Conservation (phyloP, 768 basidiomycete species). For the Serpula lacrymans region DNA sequence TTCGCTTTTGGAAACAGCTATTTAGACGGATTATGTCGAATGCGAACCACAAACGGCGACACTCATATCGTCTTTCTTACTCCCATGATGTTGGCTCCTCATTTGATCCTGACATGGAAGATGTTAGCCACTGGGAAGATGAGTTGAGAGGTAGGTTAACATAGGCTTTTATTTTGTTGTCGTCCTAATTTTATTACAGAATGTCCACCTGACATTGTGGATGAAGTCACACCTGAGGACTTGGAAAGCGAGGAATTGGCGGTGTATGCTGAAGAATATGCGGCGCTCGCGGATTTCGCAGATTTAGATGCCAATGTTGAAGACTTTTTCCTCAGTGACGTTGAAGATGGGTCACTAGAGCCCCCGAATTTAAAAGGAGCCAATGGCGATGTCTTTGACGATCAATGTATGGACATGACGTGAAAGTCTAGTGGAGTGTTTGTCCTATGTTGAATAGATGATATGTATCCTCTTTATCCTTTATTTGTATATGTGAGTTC, state of each 20-base stretch:
- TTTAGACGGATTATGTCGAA: constrained; percentile 64
- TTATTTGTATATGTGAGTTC: too few relatives aligned
- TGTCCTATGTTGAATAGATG: not conserved
- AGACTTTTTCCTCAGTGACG: constrained; percentile 16
- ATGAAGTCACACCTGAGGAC: constrained; percentile 39
- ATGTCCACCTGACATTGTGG: constrained; percentile 3
- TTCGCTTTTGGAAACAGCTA: constrained; percentile 46
- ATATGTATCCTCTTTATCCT: not conserved
- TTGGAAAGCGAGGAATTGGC: constrained; percentile 55
- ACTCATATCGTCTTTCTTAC: constrained; percentile 63
- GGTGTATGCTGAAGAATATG: constrained; percentile 55
- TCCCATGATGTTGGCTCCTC: constrained; percentile 70
- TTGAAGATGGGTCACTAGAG: constrained; percentile 12
- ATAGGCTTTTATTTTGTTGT: constrained; percentile 2
- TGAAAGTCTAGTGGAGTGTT: constrained; percentile 4
- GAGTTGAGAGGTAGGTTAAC: constrained; percentile 46
- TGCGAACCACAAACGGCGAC: constrained; percentile 43
- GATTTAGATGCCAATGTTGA: constrained; percentile 31
- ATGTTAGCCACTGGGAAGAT: constrained; percentile 56
- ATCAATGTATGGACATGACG: constrained; percentile 24
- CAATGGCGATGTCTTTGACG: not conserved
- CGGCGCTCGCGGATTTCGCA: constrained; percentile 43
- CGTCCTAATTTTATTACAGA: not conserved
- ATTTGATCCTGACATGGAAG: constrained; percentile 71
- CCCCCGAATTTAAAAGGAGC: not conserved